These are phyloP conservation scores for Aspergillus sclerotialis DNA, from an alignment of 2,329 filamentous ascomycete species.

Conservation along the genomic window DNA sequence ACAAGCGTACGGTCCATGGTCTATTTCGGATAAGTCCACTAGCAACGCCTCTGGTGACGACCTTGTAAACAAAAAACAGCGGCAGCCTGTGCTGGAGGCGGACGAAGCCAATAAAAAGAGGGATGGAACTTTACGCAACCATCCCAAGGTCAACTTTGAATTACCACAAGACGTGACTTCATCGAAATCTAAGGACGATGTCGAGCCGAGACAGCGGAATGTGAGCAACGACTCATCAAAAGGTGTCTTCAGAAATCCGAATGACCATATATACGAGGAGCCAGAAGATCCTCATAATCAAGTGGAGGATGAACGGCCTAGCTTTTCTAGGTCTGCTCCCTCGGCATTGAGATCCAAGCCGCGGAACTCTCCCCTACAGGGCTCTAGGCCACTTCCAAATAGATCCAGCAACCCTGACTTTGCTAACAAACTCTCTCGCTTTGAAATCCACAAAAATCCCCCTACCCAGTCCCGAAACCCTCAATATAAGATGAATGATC, in stretches of 20 bases:
- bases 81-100: conserved; percentile 1
- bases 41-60: conserved; percentile 2
- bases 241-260: conserved; percentile 51
- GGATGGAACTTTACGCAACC: conserved; percentile 24
- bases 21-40: conserved; percentile 14
- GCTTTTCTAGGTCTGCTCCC: conserved; percentile 24
- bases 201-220: conserved; percentile 20
- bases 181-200: conserved; percentile 8
- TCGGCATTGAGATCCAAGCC: conserved; percentile 52
- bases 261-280: conserved; percentile 76
- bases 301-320: conserved; percentile 16
- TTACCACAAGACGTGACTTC: conserved; percentile 22
- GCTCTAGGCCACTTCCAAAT: conserved; percentile 35
- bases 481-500: conserved; percentile 64
- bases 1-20: conserved; percentile 11
- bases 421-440: conserved; percentile 41
- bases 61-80: conserved; percentile 1
- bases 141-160: conserved; percentile 34
- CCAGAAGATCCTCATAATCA: conserved; percentile 47
- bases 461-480: conserved; percentile 77
- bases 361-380: conserved; percentile 55
- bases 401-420: conserved; percentile 38
- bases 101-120: conserved; percentile 10
- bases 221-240: conserved; percentile 35
- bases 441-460: conserved; percentile 78